Evolutionary conservation across 352 stramenopile genomes (phyloP), one percentile per base, ranked within the genome.

Genomic region (Phytophthora idaei): DNA sequence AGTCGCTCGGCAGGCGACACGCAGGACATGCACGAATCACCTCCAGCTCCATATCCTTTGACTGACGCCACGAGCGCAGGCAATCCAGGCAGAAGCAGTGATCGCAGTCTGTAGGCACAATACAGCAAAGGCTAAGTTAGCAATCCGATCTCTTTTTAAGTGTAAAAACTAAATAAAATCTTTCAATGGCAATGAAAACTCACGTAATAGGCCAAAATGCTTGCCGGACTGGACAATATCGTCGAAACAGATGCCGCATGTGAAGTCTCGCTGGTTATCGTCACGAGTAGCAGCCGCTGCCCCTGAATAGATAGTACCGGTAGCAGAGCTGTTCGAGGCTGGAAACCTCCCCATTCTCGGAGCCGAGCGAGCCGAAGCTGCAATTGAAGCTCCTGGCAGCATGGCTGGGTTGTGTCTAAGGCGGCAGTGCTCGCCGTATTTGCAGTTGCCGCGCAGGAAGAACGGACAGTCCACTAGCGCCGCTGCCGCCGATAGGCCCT

Each of bases 41-140:
- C 46, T 90, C 83, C 21, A 82, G 67, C 27, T 93, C 81, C 81
- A 88, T 81, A 64, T 89, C 80, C 49, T 92, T 92, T 9, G 83
- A 87, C 62, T 90, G 73, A 29, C 85, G 81, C 85, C 85, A 93
- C 37, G 61, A 76, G 17, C 85, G 78, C 32, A 93, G 66, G 42
- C 85, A 93, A 57, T 93, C 81, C 21, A 92, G 48, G 49, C 85
- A 93, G 65, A 87, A 93, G 63, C 85, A 93, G 55, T 93, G 85
- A 45, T 92, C 80, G 37, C 85, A 93, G 41, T 68, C 79, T 48
- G 41, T 45, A 48, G 1, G 21, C 9, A 47, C 5, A 45, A 54
- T 27, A 11, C 14, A 21, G 21, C 21, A 21, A 21, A 21, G 21
- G 21, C 21, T 21, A 21, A 21, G 21, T 21, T 21, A 21, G 21